These are phyloP conservation scores for Candida cerambycidarum DNA, from an alignment of 805 yeast species.

Conservation along the genomic window DNA sequence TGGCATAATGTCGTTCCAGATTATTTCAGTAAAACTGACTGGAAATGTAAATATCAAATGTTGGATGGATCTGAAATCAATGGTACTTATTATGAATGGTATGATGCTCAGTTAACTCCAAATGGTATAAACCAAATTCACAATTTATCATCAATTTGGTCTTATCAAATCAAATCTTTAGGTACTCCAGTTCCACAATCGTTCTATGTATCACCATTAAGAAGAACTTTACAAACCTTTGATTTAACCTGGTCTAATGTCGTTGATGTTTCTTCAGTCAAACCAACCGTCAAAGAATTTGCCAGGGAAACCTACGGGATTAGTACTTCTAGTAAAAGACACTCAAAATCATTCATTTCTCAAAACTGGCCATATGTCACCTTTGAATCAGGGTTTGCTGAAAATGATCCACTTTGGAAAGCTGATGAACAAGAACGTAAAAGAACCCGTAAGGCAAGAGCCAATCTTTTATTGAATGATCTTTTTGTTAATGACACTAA, in stretches of 20 bases:
- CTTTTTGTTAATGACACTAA: slow-evolving; percentile 23
- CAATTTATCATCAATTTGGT: slow-evolving; percentile 18
- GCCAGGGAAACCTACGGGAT: slow-evolving; percentile 36
- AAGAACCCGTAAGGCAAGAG: slow-evolving; percentile 27
- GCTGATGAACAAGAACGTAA: slow-evolving; percentile 22
- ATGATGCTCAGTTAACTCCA: slow-evolving; percentile 30
- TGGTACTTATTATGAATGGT: slow-evolving; percentile 22
- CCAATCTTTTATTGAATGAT: slow-evolving; percentile 25
- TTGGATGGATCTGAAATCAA: slow-evolving; percentile 22
- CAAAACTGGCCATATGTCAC: slow-evolving; percentile 19
- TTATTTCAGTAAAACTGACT: slow-evolving; percentile 17
- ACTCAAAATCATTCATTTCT: slow-evolving; percentile 21
- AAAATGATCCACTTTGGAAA: slow-evolving; percentile 26
- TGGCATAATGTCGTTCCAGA: slow-evolving; percentile 28
- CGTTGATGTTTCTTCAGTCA: slow-evolving; percentile 17
- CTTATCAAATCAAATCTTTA: slow-evolving; percentile 13
- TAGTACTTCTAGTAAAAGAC: slow-evolving; percentile 30
- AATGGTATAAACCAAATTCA: slow-evolving; percentile 21
- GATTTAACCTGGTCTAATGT: slow-evolving; percentile 23
- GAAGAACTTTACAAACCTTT: slow-evolving; percentile 32
- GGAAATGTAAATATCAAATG: slow-evolving; percentile 30
- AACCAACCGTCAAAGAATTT: slow-evolving; percentile 26
- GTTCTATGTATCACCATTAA: slow-evolving; percentile 30
- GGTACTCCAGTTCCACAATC: slow-evolving; percentile 25
- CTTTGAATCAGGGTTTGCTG: slow-evolving; percentile 27